phyloP scores from a whole-genome alignment of 495 filamentous ascomycete species.

The Letharia columbiana region DNA sequence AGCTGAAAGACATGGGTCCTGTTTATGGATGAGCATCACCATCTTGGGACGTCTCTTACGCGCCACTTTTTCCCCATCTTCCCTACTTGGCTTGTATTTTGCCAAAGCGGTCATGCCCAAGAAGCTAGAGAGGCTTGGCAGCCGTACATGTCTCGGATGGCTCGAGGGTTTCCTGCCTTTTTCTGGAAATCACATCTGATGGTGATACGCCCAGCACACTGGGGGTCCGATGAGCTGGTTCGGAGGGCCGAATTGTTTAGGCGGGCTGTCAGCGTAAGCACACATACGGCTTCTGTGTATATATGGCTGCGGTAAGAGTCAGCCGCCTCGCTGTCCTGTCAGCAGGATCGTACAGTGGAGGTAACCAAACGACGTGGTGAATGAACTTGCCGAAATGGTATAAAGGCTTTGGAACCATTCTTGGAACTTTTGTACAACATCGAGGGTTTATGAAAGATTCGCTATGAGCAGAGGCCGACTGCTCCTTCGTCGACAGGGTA shows the following conservation, averaged over 20 bases:
- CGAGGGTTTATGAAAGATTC: conserved; percentile 6
- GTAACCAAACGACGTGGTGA: background rate
- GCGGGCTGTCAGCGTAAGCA: background rate
- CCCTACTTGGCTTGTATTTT: background rate
- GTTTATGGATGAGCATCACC: background rate
- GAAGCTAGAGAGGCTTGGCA: background rate
- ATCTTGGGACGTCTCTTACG: background rate
- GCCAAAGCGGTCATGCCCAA: background rate
- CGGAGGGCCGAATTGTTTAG: background rate
- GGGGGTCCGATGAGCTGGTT: background rate
- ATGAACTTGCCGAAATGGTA: background rate
- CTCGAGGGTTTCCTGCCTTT: background rate
- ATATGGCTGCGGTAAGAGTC: background rate
- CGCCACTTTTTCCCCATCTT: background rate
- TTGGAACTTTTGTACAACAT: conserved; percentile 4
- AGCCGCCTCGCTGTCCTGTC: background rate
- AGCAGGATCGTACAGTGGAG: background rate
- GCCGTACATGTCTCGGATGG: background rate
- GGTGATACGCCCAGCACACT: background rate
- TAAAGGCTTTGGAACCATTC: background rate
- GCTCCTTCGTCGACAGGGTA: conserved; percentile 15
- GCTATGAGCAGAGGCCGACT: conserved; percentile 15
- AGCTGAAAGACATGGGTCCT: background rate
- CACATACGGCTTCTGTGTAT: background rate
- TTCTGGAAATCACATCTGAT: background rate